Percentiles rank a stretch among this genome's conserved stretches.
Evolutionary conservation across 495 filamentous ascomycete genomes (phyloP).

Genomic region (Entonaema liquescens): DNA sequence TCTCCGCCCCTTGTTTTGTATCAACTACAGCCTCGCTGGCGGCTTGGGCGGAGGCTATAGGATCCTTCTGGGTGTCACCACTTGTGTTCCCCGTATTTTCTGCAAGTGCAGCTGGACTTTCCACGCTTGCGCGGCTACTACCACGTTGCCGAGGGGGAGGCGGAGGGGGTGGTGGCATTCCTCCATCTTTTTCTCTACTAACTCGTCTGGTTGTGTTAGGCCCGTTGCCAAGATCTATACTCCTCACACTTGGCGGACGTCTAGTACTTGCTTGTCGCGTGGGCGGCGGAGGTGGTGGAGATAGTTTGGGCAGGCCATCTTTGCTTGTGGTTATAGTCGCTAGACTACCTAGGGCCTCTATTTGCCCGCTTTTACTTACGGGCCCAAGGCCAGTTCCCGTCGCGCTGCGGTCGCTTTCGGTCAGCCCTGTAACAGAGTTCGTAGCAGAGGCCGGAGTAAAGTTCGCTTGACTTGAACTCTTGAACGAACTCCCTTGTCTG

Average conservation of each 20-base stretch:
- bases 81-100: slow-evolving; percentile 33
- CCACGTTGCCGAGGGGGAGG: slow-evolving; percentile 67
- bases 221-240: slow-evolving; percentile 48
- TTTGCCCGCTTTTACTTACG: slow-evolving; percentile 16
- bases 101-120: slow-evolving; percentile 33
- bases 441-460: slow-evolving; percentile 14
- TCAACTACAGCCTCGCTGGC: background rate
- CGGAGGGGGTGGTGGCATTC: slow-evolving; percentile 57
- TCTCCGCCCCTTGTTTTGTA: slow-evolving; percentile 53
- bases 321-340: slow-evolving; percentile 24
- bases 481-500: slow-evolving; percentile 41
- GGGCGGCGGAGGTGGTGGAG: slow-evolving; percentile 56
- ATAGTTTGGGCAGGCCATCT: slow-evolving; percentile 45
- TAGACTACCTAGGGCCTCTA: slow-evolving; percentile 2
- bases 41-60: slow-evolving; percentile 37
- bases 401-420: slow-evolving; percentile 33
- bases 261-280: slow-evolving; percentile 51
- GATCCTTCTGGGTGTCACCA: slow-evolving; percentile 18
- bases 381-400: slow-evolving; percentile 12
- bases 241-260: slow-evolving; percentile 49
- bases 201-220: slow-evolving; percentile 29
- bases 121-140: slow-evolving; percentile 60
- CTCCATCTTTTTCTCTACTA: slow-evolving; percentile 42
- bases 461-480: slow-evolving; percentile 30
- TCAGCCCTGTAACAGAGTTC: slow-evolving; percentile 1